phyloP scores from a whole-genome alignment of 2,329 filamentous ascomycete genomes.

The Alternaria arbusti region DNA sequence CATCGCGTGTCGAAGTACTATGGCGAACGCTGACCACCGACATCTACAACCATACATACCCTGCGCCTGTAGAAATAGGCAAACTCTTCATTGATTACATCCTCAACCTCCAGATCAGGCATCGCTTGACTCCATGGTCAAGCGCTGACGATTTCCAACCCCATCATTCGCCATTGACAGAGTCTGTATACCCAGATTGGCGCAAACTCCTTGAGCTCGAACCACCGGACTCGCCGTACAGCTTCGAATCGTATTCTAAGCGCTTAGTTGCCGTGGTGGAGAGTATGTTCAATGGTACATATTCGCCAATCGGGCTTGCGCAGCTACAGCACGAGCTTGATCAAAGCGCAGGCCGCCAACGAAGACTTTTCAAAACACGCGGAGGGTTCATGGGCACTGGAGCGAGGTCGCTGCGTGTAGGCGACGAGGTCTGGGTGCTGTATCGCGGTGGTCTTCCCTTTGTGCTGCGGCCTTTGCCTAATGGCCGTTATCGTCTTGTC shows the following conservation, averaged over 20 bases:
- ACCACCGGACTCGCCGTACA: constrained; percentile 24
- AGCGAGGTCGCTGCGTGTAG: constrained; percentile 21
- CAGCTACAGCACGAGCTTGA: constrained; percentile 39
- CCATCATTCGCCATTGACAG: constrained; percentile 31
- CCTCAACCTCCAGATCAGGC: constrained; percentile 35
- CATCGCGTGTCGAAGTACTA: constrained; percentile 29
- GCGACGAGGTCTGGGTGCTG: constrained; percentile 31
- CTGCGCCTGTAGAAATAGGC: constrained; percentile 22
- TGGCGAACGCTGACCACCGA: constrained; percentile 35
- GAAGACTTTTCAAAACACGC: constrained; percentile 29
- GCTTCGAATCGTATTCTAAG: constrained; percentile 19
- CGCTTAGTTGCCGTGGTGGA: constrained; percentile 26
- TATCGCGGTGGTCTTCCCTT: constrained; percentile 23
- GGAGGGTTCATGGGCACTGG: constrained; percentile 30
- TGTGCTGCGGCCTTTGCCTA: constrained; percentile 20
- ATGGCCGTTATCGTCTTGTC: constrained; percentile 27
- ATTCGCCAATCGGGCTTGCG: constrained; percentile 33
- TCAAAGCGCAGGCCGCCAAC: constrained; percentile 27
- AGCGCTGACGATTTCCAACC: constrained; percentile 34
- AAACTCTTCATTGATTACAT: constrained; percentile 36
- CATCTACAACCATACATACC: constrained; percentile 27
- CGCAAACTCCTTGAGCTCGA: constrained; percentile 29
- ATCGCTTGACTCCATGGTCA: constrained; percentile 36
- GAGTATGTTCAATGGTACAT: constrained; percentile 36
- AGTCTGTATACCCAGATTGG: constrained; percentile 37